Base-by-base conservation (phyloP, 176 grass and related monocot species). In the Avena atlantica region DNA sequence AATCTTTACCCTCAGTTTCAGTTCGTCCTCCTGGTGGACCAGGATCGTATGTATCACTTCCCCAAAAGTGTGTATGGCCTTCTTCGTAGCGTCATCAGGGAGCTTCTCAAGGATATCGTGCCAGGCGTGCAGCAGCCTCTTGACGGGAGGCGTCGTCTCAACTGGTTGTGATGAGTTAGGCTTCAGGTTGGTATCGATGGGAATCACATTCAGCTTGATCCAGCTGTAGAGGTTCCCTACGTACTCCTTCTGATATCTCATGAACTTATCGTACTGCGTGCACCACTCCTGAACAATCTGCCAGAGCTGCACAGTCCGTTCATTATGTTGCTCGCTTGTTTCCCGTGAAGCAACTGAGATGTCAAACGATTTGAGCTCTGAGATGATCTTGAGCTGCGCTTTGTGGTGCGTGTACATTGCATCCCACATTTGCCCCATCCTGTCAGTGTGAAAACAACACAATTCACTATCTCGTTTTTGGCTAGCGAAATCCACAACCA, bases 351-450 rank as follows among this genome's bases (percentile, higher is more conserved):
- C 34, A 61, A 91, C 81, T 5, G 64, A 73, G 25, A 93, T 82
- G 23, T 95, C 91, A 9, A 87, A 87, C 1, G 89, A 50, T 87
- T 87, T 93, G 70, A 97, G 87, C 27, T 86, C 86, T 23, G 36
- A 71, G 42, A 93, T 85, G 24, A 89, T 88, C 85, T 31, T 90
- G n/a, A 80, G 80, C 69, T 97, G 95, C 21, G 17, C 45, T 70
- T 79, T 84, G 79, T 97, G 93, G 4, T 95, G 89, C 25, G 3
- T 6, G 17, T 86, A 63, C 87, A 97, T 95, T 52, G 60, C 1
- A 7, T 95, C 85, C 95, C 95, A 97, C 95, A 97, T 97, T 8
- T 77, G 65, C 72, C 60, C 20, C 89, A 97, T 85, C 78, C 95
- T 97, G 85, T 67, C 10, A 88, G 16, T 67, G 75, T 34, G n/a